Base-by-base conservation (phyloP, 495 filamentous ascomycete species). In the Penicillium arizonense region DNA sequence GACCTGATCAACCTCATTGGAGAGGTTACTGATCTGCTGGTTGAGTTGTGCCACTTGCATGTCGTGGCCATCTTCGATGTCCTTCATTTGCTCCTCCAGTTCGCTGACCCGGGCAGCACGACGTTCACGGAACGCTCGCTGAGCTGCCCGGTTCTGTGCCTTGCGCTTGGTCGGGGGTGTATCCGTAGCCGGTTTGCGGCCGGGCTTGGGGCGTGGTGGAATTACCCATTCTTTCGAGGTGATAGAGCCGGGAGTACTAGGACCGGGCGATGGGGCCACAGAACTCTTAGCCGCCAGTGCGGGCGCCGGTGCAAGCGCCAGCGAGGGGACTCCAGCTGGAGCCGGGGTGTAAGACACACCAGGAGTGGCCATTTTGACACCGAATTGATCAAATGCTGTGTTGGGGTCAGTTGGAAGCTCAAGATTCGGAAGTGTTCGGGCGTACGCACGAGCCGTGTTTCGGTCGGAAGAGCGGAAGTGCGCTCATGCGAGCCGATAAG, bases 101-200 rank as follows among this genome's bases (percentile, higher is more conserved):
- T 95, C 91, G 38, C 87, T 88, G 4, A 95, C 90, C 20, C 87
- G 86, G 11, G 89, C 88, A 2, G 90, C 90, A 52, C 90, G 76
- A 32, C 91, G 76, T 67, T 97, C 92, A n/a, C 92, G 80, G 64
- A 96, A 96, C 3, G 89, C 89, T 52, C 91, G 78, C 72, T 97
- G 92, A 12, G 92, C 91, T n/a, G 88, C 89, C 36, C 92, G 80
- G 68, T 97, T 97, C 65, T 97, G 92, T 0, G 88, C 89, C 71
- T 96, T 95, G 50, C 92, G 84, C 66, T 96, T 94, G 34, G 90
- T 96, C 2, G 90, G 90, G 11, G 91, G 91, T 4, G 89, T 91
- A 62, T 97, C 91, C 12, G 87, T 92, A 18, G 91, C 90, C 9
- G 92, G 92, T 68, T 96, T 96, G 45, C 92, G 82, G 33, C 91